Percentiles rank a stretch among this genome's conserved stretches.
Conservation (phyloP, 129 eudicot genomes). For the Kitagawia praeruptora region DNA sequence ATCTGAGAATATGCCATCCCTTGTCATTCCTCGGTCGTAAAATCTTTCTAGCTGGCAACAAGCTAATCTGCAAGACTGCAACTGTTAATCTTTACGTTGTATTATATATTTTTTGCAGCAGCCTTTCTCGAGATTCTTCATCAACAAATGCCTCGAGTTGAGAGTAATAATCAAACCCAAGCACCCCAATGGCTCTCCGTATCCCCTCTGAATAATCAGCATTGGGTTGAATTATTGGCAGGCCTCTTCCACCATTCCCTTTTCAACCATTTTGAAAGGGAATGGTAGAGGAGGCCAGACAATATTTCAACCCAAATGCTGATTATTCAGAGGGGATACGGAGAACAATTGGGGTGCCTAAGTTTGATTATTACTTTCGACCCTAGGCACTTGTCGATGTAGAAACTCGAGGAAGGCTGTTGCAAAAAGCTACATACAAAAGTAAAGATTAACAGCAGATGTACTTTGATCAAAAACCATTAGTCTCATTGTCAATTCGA, state of each 20-base stretch:
- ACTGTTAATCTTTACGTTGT: not conserved
- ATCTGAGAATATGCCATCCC: slow-evolving; percentile 5
- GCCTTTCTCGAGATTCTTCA: not conserved
- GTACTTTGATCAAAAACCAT: not conserved
- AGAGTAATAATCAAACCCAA: slow-evolving; percentile 3
- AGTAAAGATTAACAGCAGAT: slow-evolving; percentile 1
- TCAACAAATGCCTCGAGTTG: not conserved
- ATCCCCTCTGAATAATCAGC: slow-evolving; percentile 7
- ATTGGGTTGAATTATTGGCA: slow-evolving; percentile 3
- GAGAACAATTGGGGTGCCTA: slow-evolving; percentile 10
- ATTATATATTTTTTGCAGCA: not conserved
- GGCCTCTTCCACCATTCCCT: slow-evolving; percentile 4
- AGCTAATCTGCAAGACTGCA: slow-evolving; percentile 8
- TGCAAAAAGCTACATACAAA: not conserved
- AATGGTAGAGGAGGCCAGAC: slow-evolving; percentile 4
- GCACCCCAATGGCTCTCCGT: slow-evolving; percentile 6
- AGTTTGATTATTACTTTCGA: slow-evolving; percentile 7
- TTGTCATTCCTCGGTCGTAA: not conserved
- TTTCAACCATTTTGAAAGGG: slow-evolving; percentile 3
- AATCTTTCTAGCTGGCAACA: slow-evolving; percentile 1
- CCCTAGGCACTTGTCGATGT: not conserved
- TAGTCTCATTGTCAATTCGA: not conserved
- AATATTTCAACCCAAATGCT: slow-evolving; percentile 7
- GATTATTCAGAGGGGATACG: slow-evolving; percentile 11
- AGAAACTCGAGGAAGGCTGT: not conserved